A percentile compares a stretch with the other conserved stretches of the same genome.
These are phyloP conservation scores for Cucurbita maxima DNA, from an alignment of 306 rosid genomes.

Conservation along the genomic window DNA sequence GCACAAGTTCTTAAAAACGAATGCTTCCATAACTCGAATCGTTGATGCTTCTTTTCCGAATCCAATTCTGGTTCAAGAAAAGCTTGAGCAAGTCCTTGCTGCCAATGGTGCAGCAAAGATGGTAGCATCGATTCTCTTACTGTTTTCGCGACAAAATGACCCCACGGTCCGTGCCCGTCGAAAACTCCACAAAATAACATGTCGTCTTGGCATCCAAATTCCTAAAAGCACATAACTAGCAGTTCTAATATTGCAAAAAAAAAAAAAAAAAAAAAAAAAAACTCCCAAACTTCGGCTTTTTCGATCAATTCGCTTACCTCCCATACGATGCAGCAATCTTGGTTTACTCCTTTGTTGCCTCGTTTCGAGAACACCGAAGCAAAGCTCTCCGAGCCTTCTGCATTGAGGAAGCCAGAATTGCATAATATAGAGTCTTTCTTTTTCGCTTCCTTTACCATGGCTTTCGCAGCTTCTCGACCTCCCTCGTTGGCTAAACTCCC, in stretches of 20 bases:
- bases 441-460: conserved; percentile 72
- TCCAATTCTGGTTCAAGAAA: conserved; percentile 32
- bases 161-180: conserved; percentile 97
- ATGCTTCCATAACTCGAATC: conserved; percentile 59
- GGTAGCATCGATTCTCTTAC: conserved; percentile 75
- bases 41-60: conserved; percentile 31
- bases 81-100: conserved; percentile 54
- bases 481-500: conserved; percentile 6
- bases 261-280: not conserved
- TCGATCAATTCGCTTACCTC: conserved; percentile 36
- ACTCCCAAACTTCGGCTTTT: not conserved
- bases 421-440: conserved; percentile 49
- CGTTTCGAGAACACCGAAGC: conserved; percentile 66
- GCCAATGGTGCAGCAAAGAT: conserved; percentile 74
- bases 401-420: conserved; percentile 40
- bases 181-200: conserved; percentile 83
- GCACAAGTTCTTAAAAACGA: conserved; percentile 78
- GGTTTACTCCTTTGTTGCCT: conserved; percentile 86
- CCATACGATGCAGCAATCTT: conserved; percentile 95
- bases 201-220: conserved; percentile 94
- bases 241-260: not conserved
- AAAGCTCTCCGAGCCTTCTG: conserved; percentile 53
- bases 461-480: conserved; percentile 71
- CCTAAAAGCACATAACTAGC: conserved; percentile 21
- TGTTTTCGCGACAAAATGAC: conserved; percentile 76